Evolutionary conservation across 2,329 filamentous ascomycete genomes (phyloP), one percentile per base, ranked within the genome.

Genomic region (Eutypella sp.): DNA sequence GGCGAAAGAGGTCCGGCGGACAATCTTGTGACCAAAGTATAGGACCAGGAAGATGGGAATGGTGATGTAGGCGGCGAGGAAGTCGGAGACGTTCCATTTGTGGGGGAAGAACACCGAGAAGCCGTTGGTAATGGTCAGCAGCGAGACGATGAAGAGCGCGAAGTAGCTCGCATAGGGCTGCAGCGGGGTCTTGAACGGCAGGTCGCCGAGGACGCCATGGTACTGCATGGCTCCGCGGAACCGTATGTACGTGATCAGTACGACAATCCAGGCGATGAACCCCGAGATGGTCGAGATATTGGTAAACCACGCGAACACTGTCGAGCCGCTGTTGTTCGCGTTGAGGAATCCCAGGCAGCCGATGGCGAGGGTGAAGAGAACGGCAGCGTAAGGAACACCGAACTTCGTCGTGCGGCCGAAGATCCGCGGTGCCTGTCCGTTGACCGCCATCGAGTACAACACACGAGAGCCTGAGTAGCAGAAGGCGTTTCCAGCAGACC

Each of bases 71-170:
- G 67, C 74, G 0, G 79, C 77, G n/a, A 84, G 48, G 57, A 93
- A 93, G 55, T 73, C 72, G 5, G 74, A 70, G 0, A 74, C 76
- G 15, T 72, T 76, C 77, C 82, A 92, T 23, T 82, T 71, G 7
- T 72, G 67, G 0, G 81, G 78, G 61, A 84, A 85, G 61, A 92
- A 91, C 13, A 85, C 78, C 29, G 82, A 77, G 65, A 90, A 92
- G 1, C 86, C 87, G 56, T 89, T 89, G 54, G 87, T 83, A 3
- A 91, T 65, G 1, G 76, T 79, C n/a, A 91, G 70, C 22, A 88
- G 66, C 3, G 64, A 60, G 44, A 89, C 75, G 20, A 81, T 59
- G 15, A 76, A 60, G 2, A 89, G 73, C 9, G 76, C 73, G 44
- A 77, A 66, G 57, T 75, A 88, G 0, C 84, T 77, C 2, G 79